Evolutionary conservation across 176 grass and related monocot genomes (phyloP), one percentile per base, ranked within the genome.

Genomic region (Echinochloa phyllopogon): DNA sequence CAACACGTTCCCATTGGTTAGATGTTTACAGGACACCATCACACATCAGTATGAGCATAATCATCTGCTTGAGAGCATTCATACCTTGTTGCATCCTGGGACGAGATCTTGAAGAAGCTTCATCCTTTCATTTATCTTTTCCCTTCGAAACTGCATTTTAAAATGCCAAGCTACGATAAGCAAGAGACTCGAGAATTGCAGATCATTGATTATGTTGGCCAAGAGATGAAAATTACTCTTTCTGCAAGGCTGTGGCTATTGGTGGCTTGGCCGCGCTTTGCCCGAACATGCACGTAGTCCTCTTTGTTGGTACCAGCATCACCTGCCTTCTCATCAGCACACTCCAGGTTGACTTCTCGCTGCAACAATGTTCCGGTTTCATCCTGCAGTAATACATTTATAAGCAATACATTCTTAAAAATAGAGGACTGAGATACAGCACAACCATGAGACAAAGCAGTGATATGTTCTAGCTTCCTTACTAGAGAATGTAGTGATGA

Each of bases 181-280:
- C 63, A 85, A 81, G 67, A 67, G 65, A 71, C 0, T 47, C 73
- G 52, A 44, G 8, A 16, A 38, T 2, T 48, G 27, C 10, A 58
- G 25, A 21, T 6, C 43, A 10, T 90, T 20, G 55, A 2, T 21
- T 68, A 73, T 39, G 39, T 29, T 83, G 10, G 8, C 77, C 7
- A 33, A 88, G 53, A 52, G 84, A 55, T 45, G 5, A 84, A 17
- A 87, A 15, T 81, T 69, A 95, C 96, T 93, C 96, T 95, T 95
- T 98, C 96, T 70, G 96, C 96, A 74, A 95, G 96, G 85, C 96
- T 98, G 91, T 98, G 96, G 67, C 91, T 98, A 36, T 98, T 98
- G 58, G 96, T 95, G 17, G 96, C 93, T 83, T 98, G 96, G 76
- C 96, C 96, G 33, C 91, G 83, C 83, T 98, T 98, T 77, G 96